phyloP scores from a whole-genome alignment of 176 grass and related monocot genomes.

The Oryza rufipogon region DNA sequence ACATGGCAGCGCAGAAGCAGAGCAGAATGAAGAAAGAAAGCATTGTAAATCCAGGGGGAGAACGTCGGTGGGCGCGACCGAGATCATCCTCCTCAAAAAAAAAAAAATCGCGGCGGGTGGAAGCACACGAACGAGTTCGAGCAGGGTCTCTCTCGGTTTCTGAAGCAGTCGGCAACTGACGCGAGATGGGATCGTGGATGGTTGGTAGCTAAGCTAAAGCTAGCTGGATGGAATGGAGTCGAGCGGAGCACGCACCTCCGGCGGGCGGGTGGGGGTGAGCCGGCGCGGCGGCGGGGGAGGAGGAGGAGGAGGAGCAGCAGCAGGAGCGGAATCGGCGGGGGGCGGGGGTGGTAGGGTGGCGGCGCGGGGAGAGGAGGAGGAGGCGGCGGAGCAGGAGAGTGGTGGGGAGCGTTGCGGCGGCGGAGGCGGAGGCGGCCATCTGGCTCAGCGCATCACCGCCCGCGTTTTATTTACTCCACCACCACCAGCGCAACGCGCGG shows the following conservation, averaged over 20 bases:
- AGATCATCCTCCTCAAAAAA: too few species aligned
- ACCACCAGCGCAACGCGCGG: too few species aligned
- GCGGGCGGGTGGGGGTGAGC: background rate
- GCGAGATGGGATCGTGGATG: background rate
- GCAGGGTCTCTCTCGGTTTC: too few species aligned
- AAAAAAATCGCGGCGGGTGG: too few species aligned
- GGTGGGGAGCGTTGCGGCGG: background rate
- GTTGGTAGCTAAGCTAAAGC: too few species aligned
- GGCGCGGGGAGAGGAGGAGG: background rate
- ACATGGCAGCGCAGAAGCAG: background rate
- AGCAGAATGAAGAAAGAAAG: background rate
- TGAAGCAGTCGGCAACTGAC: too few species aligned
- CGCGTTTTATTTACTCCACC: slow-evolving; percentile 28
- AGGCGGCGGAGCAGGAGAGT: slow-evolving; percentile 24
- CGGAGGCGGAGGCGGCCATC: slow-evolving; percentile 32
- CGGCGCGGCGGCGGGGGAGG: background rate
- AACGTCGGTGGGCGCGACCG: too few species aligned
- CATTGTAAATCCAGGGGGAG: too few species aligned
- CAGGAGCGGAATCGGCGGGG: background rate
- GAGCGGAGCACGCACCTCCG: slow-evolving; percentile 25
- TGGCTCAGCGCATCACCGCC: slow-evolving; percentile 6
- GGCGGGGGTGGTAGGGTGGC: too few species aligned
- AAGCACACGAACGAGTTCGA: background rate
- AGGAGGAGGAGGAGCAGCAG: background rate
- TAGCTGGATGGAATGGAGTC: background rate